phyloP scores from a whole-genome alignment of 2,329 filamentous ascomycete species.

The Scopulariopsis brevicaulis region DNA sequence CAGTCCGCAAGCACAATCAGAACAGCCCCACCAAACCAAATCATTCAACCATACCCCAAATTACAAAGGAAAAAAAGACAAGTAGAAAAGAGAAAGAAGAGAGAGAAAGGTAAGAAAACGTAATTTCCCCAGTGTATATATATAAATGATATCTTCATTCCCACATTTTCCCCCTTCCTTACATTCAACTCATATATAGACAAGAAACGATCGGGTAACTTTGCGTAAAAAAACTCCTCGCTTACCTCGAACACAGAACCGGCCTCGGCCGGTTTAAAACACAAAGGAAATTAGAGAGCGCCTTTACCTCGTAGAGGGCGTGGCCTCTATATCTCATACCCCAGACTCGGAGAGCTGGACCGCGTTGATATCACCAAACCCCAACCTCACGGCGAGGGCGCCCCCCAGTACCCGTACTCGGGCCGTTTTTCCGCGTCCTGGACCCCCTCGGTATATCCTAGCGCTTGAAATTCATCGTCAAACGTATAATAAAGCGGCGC shows the following conservation, averaged over 20 bases:
- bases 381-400: neutral
- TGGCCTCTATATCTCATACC: too few relatives aligned
- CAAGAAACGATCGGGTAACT: too few relatives aligned
- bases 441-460: neutral
- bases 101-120: neutral
- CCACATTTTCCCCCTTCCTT: too few relatives aligned
- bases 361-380: neutral
- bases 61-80: neutral
- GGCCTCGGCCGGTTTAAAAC: too few relatives aligned
- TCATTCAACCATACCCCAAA: neutral
- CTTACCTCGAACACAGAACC: too few relatives aligned
- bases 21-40: neutral
- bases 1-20: neutral
- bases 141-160: too few relatives aligned
- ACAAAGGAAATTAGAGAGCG: too few relatives aligned
- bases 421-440: neutral
- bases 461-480: constrained; percentile 3
- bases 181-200: too few relatives aligned
- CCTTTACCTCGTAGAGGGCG: too few relatives aligned
- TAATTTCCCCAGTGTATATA: neutral
- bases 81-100: neutral
- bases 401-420: constrained; percentile 1
- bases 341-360: too few relatives aligned
- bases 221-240: too few relatives aligned
- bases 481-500: neutral